These are phyloP conservation scores for Amanita polypyramis DNA, from an alignment of 768 basidiomycete species.

Conservation along the genomic window DNA sequence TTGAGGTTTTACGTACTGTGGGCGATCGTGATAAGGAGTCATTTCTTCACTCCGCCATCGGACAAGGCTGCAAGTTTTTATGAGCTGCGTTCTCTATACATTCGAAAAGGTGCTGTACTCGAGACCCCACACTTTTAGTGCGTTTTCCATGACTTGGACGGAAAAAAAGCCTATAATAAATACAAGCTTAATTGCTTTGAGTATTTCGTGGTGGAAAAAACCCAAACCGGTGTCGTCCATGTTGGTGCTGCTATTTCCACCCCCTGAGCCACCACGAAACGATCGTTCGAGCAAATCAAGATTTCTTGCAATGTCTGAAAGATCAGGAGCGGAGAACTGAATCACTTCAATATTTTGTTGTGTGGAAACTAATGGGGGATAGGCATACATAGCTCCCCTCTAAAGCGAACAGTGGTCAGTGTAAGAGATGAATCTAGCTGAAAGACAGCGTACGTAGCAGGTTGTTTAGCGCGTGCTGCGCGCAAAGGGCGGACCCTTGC, in stretches of 20 bases:
- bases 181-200: not conserved
- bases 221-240: constrained; percentile 82
- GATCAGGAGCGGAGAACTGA: constrained; percentile 73
- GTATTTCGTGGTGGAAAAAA: constrained; percentile 2
- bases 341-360: constrained; percentile 7
- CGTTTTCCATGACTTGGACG: constrained; percentile 78
- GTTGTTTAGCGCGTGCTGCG: constrained; percentile 78
- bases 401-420: constrained; percentile 12
- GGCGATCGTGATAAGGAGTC: constrained; percentile 61
- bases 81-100: constrained; percentile 7
- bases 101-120: constrained; percentile 33
- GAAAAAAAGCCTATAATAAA: constrained; percentile 71
- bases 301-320: constrained; percentile 60
- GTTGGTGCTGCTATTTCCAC: constrained; percentile 56
- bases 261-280: constrained; percentile 37
- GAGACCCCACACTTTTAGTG: constrained; percentile 76
- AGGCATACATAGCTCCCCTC: constrained; percentile 34
- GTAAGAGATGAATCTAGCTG: not conserved
- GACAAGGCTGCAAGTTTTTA: constrained; percentile 41
- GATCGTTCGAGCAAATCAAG: constrained; percentile 58
- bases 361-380: constrained; percentile 6
- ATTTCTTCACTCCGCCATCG: constrained; percentile 82
- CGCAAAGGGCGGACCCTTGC: constrained; percentile 73
- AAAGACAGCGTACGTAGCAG: constrained; percentile 51
- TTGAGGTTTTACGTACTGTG: constrained; percentile 47